These are phyloP conservation scores for Tulasnella sp. DNA, from an alignment of 768 basidiomycete genomes.

Conservation along the genomic window DNA sequence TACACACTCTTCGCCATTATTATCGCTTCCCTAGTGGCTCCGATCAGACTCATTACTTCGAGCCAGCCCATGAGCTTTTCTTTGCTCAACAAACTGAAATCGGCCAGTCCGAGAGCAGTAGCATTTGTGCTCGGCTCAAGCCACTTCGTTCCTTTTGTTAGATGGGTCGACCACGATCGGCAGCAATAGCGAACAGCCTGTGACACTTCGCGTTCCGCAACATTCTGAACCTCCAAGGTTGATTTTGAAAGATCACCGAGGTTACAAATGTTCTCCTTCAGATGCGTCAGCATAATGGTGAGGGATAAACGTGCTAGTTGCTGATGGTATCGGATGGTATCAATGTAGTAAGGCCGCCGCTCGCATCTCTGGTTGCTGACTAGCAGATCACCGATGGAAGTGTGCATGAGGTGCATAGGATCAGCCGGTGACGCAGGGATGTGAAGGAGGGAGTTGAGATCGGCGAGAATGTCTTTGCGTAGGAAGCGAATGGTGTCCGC, in stretches of 20 bases:
- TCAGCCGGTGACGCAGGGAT: too few species aligned
- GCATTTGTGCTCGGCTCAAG: not conserved
- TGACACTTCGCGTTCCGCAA: not conserved
- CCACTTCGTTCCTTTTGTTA: not conserved
- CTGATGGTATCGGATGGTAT: not conserved
- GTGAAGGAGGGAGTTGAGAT: too few species aligned
- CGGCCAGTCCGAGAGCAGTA: not conserved
- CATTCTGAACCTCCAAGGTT: not conserved
- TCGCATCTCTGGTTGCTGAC: not conserved
- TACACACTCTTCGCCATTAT: not conserved
- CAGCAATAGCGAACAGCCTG: not conserved
- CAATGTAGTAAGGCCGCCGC: not conserved
- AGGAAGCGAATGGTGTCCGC: too few species aligned
- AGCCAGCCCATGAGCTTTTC: not conserved
- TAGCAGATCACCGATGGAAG: too few species aligned
- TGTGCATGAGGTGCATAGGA: too few species aligned
- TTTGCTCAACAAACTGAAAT: not conserved
- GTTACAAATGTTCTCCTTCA: not conserved
- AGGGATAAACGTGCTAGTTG: not conserved
- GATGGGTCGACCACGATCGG: not conserved
- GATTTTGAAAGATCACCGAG: not conserved
- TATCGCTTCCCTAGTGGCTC: not conserved
- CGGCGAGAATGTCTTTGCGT: too few species aligned
- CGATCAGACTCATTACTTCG: not conserved
- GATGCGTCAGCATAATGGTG: not conserved